A percentile compares a stretch with the other conserved stretches of the same genome.
Conservation (phyloP, 163 green algal species). For the Scenedesmus sp. region DNA sequence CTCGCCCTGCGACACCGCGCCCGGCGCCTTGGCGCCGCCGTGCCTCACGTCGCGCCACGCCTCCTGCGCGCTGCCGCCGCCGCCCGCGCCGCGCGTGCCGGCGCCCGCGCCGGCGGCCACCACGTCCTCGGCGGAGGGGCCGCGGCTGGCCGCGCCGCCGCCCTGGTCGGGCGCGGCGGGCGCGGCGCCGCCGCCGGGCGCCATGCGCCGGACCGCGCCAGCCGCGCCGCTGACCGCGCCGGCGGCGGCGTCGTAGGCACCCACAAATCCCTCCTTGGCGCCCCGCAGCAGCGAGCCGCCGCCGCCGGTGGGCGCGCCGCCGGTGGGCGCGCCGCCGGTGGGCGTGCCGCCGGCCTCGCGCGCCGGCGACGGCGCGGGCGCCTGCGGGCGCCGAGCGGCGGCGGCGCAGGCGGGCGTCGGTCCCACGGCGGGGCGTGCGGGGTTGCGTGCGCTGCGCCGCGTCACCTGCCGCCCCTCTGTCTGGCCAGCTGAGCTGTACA, state of each 20-base stretch:
- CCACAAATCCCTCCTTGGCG: constrained; percentile 34
- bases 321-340: no score
- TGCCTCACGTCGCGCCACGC: constrained; percentile 45
- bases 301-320: no score
- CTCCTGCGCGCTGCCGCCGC: constrained; percentile 8
- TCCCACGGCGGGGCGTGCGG: no score
- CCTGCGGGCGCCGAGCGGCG: no score
- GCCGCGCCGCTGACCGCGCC: not conserved
- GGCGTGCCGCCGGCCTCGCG: no score
- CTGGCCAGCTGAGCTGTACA: constrained; percentile 16
- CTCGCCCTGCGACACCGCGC: constrained; percentile 38
- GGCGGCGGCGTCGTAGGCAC: constrained; percentile 39
- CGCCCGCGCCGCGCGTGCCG: not conserved
- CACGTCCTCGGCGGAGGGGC: no score
- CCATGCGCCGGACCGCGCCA: not conserved
- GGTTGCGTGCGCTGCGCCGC: no score
- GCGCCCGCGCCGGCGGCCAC: not conserved
- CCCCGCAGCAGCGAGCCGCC: constrained; percentile 1
- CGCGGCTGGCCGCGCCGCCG: no score
- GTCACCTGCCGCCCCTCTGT: not conserved
- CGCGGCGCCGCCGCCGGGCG: no score
- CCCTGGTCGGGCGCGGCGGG: no score
- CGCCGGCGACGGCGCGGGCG: no score
- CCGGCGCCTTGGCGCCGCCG: constrained; percentile 30
- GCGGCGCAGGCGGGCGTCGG: no score